These are phyloP conservation scores for Alternaria triticimaculans DNA, from an alignment of 2,329 filamentous ascomycete species.

Conservation along the genomic window DNA sequence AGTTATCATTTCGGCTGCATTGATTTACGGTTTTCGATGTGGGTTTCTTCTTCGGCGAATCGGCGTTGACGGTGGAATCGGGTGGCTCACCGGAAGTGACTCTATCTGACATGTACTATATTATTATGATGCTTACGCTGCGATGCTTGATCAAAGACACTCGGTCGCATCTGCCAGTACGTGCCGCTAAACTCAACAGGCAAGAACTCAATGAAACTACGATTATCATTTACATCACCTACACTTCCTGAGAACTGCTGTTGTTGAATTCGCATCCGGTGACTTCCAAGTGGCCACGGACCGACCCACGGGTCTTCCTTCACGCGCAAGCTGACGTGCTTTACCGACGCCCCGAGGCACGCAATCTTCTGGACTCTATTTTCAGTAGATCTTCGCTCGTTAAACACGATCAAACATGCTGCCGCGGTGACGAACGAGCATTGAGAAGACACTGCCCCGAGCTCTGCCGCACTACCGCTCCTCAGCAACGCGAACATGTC, in stretches of 20 bases:
- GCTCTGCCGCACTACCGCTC: conserved; percentile 6
- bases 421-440: neutral
- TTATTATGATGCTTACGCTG: conserved; percentile 38
- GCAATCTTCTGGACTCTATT: neutral
- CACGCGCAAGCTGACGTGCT: neutral
- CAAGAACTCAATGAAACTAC: conserved; percentile 33
- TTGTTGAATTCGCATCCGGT: neutral
- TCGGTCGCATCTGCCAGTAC: conserved; percentile 41
- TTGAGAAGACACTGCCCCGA: neutral
- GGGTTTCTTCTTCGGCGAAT: conserved; percentile 35
- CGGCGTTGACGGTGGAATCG: conserved; percentile 43
- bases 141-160: conserved; percentile 44
- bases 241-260: neutral
- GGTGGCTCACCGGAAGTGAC: conserved; percentile 37
- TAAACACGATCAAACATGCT: conserved; percentile 1
- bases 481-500: conserved; percentile 15
- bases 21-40: conserved; percentile 33
- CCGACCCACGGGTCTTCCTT: neutral
- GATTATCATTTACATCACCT: conserved; percentile 3
- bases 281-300: neutral
- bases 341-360: neutral
- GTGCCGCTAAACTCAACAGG: conserved; percentile 32
- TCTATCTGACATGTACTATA: conserved; percentile 39
- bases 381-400: neutral
- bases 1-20: conserved; percentile 29